Conservation (phyloP, 2,329 filamentous ascomycete species). For the Penicillium sp. region DNA sequence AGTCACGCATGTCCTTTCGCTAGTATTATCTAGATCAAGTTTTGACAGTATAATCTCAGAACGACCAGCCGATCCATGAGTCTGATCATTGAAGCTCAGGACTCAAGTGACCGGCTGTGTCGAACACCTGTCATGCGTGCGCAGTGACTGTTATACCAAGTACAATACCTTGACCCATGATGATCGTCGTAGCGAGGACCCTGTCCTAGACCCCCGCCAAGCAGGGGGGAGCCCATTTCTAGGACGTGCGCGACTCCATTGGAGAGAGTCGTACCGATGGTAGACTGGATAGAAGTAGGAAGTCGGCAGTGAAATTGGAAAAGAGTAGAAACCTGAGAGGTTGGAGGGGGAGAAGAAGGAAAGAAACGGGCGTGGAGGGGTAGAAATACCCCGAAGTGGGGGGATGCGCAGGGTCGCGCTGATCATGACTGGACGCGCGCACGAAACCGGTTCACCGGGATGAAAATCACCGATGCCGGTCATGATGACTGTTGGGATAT, state of each 20-base stretch:
- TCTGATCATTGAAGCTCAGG: constrained; percentile 3
- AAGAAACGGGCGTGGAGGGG: constrained; percentile 17
- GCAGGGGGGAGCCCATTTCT: constrained; percentile 5
- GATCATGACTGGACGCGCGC: constrained; percentile 10
- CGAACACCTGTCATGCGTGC: constrained; percentile 48
- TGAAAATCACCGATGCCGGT: constrained; percentile 4
- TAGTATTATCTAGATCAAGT: constrained; percentile 87
- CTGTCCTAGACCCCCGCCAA: constrained; percentile 8
- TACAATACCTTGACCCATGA: constrained; percentile 46
- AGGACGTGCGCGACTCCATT: constrained; percentile 31
- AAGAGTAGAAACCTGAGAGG: constrained; percentile 8
- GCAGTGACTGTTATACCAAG: constrained; percentile 40
- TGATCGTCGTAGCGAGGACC: constrained; percentile 29
- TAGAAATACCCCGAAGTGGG: constrained; percentile 19
- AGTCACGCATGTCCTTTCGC: constrained; percentile 83
- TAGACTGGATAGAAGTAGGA: constrained; percentile 6
- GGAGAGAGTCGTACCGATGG: constrained; percentile 32
- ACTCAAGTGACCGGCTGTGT: constrained; percentile 9
- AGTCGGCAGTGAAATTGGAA: neutral
- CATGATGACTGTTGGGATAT: no score
- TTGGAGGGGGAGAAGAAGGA: constrained; percentile 1
- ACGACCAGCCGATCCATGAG: constrained; percentile 36
- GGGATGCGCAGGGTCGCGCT: constrained; percentile 5
- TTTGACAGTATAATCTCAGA: constrained; percentile 77
- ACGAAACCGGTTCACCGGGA: constrained; percentile 18